Evolutionary conservation across 2,329 filamentous ascomycete genomes (phyloP), one percentile per base, ranked within the genome.

Genomic region (Hypoxylon sp.): DNA sequence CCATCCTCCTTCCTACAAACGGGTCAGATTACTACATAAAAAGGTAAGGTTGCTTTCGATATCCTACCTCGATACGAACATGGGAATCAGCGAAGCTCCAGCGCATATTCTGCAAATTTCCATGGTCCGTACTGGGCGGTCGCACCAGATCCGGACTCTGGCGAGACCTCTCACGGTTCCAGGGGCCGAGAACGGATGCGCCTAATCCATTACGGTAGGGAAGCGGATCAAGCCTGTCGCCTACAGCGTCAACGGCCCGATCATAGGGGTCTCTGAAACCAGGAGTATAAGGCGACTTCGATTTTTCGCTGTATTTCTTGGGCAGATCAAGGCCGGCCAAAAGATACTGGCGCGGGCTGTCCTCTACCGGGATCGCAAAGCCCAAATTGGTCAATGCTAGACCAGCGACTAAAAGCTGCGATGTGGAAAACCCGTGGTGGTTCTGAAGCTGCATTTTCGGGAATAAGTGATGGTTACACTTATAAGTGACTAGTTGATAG

Each of bases 61-160:
- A 48, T 66, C 82, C 72, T 73, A 88, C 87, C 83, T 90, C 88
- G 55, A 90, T 90, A 37, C 88, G 82, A 11, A 88, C 84, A 74
- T 90, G 88, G 2, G 88, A 90, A 73, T 90, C 88, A 1, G 86
- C 86, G 73, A 90, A 90, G 67, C 87, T 89, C 91, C 91, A 94
- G 66, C 90, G 85, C 87, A 93, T 89, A 78, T 93, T 93, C 55
- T 86, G 81, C 76, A 94, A 83, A 72, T 86, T 88, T 37, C 91
- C 91, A 78, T 90, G 88, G 75, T 94, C 92, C 5, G 91, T 94
- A 75, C 87, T 90, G 0, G 91, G 91, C 17, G 92, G 91, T 19
- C 91, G 87, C 44, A 94, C 83, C 47, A 92, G 81, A 78, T 94
- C 91, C 0, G 92, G 91, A 76, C 88, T 91, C 80, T 93, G 88